Percentiles rank a stretch among this genome's conserved stretches.
These are phyloP conservation scores for Collariella sp. DNA, from an alignment of 495 filamentous ascomycete genomes.

Conservation along the genomic window DNA sequence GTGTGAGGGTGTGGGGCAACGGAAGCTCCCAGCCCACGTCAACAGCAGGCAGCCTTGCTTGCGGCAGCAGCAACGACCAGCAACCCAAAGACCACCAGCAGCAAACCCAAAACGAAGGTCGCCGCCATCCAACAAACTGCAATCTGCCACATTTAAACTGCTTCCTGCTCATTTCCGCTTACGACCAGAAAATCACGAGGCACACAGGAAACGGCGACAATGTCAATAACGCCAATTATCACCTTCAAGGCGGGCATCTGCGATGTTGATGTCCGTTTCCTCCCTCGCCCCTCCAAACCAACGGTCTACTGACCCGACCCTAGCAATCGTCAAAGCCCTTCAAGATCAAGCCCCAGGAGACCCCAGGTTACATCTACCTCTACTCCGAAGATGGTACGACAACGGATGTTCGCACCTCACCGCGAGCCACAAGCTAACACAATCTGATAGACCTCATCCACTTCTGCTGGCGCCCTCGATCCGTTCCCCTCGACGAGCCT, in stretches of 20 bases:
- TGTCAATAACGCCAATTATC: constrained; percentile 80
- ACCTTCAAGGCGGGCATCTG: constrained; percentile 97
- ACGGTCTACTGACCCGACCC: constrained; percentile 19
- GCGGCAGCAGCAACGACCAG: neutral
- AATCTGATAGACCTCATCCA: constrained; percentile 64
- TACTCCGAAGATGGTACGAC: constrained; percentile 77
- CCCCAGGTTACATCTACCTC: constrained; percentile 85
- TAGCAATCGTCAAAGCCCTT: constrained; percentile 53
- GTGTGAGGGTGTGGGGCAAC: neutral
- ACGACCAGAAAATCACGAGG: neutral
- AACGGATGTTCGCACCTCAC: neutral
- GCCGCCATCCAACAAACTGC: neutral
- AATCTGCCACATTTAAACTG: neutral
- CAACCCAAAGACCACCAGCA: neutral
- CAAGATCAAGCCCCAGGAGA: constrained; percentile 58
- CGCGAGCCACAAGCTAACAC: constrained; percentile 13
- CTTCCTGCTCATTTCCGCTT: neutral
- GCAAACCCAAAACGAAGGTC: neutral
- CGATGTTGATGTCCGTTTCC: constrained; percentile 63
- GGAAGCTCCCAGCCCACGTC: neutral
- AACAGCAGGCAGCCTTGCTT: neutral
- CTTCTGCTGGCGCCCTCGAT: constrained; percentile 82
- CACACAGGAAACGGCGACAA: constrained; percentile 26
- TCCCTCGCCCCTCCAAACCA: neutral
- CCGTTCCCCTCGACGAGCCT: constrained; percentile 50